Base-by-base conservation (phyloP, 2,329 filamentous ascomycete genomes). In the Curvularia sp. region DNA sequence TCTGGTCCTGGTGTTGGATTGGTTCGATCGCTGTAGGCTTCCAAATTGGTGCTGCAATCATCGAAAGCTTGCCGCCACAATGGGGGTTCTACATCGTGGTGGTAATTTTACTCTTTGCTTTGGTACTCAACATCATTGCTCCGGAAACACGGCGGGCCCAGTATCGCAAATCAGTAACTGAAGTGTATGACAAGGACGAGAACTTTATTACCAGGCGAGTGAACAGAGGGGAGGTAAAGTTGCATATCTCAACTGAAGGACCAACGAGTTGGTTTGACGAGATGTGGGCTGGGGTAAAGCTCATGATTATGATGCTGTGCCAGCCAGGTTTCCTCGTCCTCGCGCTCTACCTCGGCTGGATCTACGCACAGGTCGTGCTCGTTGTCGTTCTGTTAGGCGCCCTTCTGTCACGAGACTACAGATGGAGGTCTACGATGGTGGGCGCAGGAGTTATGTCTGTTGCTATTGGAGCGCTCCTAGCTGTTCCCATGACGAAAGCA, bases 1-100 rank as follows among this genome's bases (percentile, higher is more conserved):
- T 76, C 42, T 76, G 73, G 90, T 89, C 88, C 0, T 93, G 88
- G 86, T 91, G 89, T 71, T 90, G 86, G 75, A 86, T 91, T 66
- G 89, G 88, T 5, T 91, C 89, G 22, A 81, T 93, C 22, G 86
- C 87, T 0, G 71, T 92, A 38, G 90, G 91, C 0, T 93, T 93
- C 69, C 78, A 90, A 57, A 80, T 91, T 39, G 91, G 91, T 3
- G 89, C 89, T 10, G 78, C 83, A 38, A 85, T 93, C 65, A 91
- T 93, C 66, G 85, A 88, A 62, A 46, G 33, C 4, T 75, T 88
- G 33, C 83, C 84, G 52, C 89, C 90, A 1, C 84, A 85, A 1
- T 93, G 88, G 89, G 90, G 90, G 0, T 91, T 93, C 73, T 92
- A 92, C 73, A 79, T 92, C 70, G 86, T 87, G 58, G 87, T 92